Evolutionary conservation across 768 basidiomycete genomes (phyloP).

Genomic region (Serendipita vermifera): DNA sequence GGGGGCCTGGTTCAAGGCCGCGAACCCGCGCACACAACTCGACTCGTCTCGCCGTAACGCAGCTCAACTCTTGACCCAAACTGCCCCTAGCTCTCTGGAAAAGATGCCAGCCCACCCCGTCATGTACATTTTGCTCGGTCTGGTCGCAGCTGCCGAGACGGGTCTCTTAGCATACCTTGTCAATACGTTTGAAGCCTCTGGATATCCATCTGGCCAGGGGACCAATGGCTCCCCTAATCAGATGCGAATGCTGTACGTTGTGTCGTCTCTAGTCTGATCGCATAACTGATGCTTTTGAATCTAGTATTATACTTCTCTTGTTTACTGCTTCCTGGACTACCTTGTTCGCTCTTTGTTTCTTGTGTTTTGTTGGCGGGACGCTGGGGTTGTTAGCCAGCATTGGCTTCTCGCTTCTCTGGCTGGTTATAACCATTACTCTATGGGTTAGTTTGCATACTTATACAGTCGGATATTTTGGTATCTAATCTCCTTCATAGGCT

Average conservation of each 20-base stretch:
- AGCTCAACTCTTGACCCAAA: too few species aligned
- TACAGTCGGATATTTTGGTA: too few species aligned
- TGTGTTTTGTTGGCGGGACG: neutral
- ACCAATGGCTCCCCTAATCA: conserved; percentile 5
- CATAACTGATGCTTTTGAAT: neutral
- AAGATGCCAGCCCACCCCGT: neutral
- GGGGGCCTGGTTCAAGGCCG: too few species aligned
- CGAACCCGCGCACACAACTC: too few species aligned
- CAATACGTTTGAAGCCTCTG: conserved; percentile 8
- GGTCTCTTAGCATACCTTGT: conserved; percentile 12
- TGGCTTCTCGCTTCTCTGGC: conserved; percentile 9
- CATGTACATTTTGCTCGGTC: conserved; percentile 11
- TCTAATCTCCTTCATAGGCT: neutral
- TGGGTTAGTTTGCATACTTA: conserved; percentile 8
- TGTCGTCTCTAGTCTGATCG: conserved; percentile 3
- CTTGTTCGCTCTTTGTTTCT: neutral
- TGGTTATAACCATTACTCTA: conserved; percentile 10
- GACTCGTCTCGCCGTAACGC: too few species aligned
- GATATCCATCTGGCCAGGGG: conserved; percentile 11
- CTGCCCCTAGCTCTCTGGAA: too few species aligned
- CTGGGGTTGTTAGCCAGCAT: conserved; percentile 9
- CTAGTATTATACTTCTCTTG: conserved; percentile 7
- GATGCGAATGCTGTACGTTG: conserved; percentile 5
- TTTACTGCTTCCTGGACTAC: conserved; percentile 10
- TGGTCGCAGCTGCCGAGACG: conserved; percentile 12